Evolutionary conservation across 305 asterid species (phyloP), one percentile per base, ranked within the genome.

Genomic region (Fraxinus angustifolia): DNA sequence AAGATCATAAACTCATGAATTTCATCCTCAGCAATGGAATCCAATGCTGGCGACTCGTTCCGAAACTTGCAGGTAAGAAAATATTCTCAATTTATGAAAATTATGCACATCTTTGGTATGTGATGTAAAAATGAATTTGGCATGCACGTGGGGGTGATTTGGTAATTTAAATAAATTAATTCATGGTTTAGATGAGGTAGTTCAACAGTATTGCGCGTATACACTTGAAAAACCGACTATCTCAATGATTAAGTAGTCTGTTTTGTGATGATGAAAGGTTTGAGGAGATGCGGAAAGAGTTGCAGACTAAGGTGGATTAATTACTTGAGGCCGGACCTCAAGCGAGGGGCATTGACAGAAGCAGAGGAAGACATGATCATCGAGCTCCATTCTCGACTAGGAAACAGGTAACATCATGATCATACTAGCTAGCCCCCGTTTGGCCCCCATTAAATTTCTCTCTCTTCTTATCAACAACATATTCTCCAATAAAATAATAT

Each of bases 221-320:
- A 16, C 58, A 48, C 21, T 14, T 48, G 21, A 4, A 48, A 48
- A 48, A 48, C 58, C 3, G 2, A 16, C 60, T 48, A 3, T 48
- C 21, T 3, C 21, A 21, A 48, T 48, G 60, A 5, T 1, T n/a
- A 21, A 60, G 10, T 31, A 6, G 12, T 36, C 2, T 70, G 21
- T 12, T 21, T 33, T 33, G 7, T 3, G 42, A 2, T 73, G 1
- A 21, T 78, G 79, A 81, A 30, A 93, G 98, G 98, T 79, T 77
- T 94, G 84, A 90, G 87, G 93, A 94, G 97, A 84, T 94, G 98
- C 16, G 98, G 98, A 8, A 92, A 93, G 89, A 93, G 98, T 67
- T 93, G 97, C 74, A 85, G 98, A 84, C 17, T 93, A 42, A 92
- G 97, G 84, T 93, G 97, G 98, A 91, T 94, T 62, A 92, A 94